phyloP scores from a whole-genome alignment of 169 alveolate species.

The Plasmodium blacklocki region DNA sequence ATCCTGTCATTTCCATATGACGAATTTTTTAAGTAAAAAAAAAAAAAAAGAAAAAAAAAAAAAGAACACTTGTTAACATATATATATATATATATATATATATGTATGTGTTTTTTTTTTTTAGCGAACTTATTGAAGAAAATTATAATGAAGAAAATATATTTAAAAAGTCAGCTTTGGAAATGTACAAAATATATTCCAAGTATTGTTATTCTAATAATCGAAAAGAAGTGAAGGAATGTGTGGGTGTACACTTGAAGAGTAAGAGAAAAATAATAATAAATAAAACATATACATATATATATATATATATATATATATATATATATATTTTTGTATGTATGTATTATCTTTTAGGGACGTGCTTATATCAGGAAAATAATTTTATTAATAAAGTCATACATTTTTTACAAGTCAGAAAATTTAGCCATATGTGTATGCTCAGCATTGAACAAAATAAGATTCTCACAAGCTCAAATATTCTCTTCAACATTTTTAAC shows the following conservation, averaged over 20 bases:
- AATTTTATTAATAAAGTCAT: too few species aligned
- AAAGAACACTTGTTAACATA: too few species aligned
- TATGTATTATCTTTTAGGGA: too few species aligned
- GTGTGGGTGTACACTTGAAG: neutral
- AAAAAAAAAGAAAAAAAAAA: conserved; percentile 1
- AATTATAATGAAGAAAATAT: neutral
- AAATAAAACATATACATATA: neutral
- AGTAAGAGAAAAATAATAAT: neutral
- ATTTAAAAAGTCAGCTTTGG: neutral
- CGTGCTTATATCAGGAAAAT: too few species aligned
- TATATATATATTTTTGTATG: too few species aligned
- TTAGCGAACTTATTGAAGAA: conserved; percentile 9
- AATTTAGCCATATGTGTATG: too few species aligned
- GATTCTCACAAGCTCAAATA: too few species aligned
- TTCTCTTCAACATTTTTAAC: too few species aligned
- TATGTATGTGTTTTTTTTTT: neutral
- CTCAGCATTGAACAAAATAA: too few species aligned
- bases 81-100: neutral
- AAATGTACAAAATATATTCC: neutral
- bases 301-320: neutral
- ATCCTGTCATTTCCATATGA: conserved; percentile 16
- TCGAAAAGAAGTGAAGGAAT: neutral
- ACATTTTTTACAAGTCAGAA: too few species aligned
- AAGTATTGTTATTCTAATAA: neutral
- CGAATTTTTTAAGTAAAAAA: conserved; percentile 9